Percentiles rank a stretch among this genome's conserved stretches.
Evolutionary conservation across 352 stramenopile species (phyloP).

Genomic region (Globisporangium viniferum): DNA sequence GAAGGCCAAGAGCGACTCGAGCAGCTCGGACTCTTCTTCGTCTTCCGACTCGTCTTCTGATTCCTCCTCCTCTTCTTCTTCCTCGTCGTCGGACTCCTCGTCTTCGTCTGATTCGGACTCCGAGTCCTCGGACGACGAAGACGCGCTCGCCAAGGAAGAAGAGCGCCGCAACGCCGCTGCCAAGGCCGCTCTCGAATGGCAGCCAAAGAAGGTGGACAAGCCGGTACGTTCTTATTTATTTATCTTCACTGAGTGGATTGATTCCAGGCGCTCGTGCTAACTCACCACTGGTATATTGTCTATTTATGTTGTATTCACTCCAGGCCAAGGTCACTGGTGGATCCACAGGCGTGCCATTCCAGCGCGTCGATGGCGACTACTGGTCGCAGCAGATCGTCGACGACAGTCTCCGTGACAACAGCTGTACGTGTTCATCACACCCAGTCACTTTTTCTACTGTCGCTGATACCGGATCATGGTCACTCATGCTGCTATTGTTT

Average conservation of each 20-base stretch:
- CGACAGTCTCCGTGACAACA: constrained; percentile 97
- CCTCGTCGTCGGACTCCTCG: constrained; percentile 23
- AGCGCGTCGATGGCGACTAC: constrained; percentile 96
- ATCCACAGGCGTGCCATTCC: constrained; percentile 92
- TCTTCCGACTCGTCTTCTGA: constrained; percentile 44
- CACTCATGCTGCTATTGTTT: not conserved
- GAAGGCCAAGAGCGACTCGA: constrained; percentile 42
- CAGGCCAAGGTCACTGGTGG: constrained; percentile 55
- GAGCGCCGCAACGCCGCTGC: constrained; percentile 67
- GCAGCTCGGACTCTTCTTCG: constrained; percentile 41
- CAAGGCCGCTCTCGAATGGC: constrained; percentile 89
- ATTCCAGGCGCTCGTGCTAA: not conserved
- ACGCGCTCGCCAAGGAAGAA: constrained; percentile 74
- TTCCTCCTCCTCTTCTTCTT: constrained; percentile 54
- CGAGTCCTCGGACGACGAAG: constrained; percentile 40
- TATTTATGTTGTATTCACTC: constrained; percentile 4
- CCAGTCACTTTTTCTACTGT: not conserved
- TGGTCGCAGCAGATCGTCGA: constrained; percentile 92
- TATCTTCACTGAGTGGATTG: not conserved
- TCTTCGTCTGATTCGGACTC: constrained; percentile 35
- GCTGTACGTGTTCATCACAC: constrained; percentile 51
- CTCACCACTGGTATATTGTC: not conserved
- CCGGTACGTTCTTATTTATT: constrained; percentile 17
- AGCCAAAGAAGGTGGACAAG: constrained; percentile 87
- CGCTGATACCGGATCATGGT: not conserved